Evolutionary conservation across 192 early-diverging fungal species (phyloP).

Genomic region (Coemansia sp.): DNA sequence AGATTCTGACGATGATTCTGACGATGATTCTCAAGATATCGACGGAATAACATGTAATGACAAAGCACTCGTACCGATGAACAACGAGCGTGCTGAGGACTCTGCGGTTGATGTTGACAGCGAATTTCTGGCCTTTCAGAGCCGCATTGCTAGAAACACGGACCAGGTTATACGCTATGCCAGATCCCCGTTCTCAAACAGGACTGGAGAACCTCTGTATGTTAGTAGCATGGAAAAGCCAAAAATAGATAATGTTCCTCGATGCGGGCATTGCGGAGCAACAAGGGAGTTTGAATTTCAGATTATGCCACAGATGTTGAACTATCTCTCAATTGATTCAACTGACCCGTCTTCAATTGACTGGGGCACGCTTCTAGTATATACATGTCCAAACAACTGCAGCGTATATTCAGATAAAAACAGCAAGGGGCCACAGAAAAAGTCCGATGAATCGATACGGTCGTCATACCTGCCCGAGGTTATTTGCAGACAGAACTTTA

Average conservation of each 20-base stretch:
- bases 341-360: slow-evolving; percentile 71
- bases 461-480: slow-evolving; percentile 65
- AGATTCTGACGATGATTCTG: slow-evolving; percentile 14
- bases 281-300: slow-evolving; percentile 90
- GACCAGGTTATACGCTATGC: slow-evolving; percentile 84
- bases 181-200: slow-evolving; percentile 35
- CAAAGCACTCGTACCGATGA: slow-evolving; percentile 28
- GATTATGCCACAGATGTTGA: slow-evolving; percentile 88
- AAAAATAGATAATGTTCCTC: slow-evolving; percentile 53
- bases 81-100: slow-evolving; percentile 60
- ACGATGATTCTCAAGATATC: slow-evolving; percentile 17
- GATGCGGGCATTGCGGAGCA: slow-evolving; percentile 73
- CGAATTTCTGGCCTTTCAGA: slow-evolving; percentile 89
- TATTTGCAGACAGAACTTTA: slow-evolving; percentile 79
- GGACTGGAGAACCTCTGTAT: slow-evolving; percentile 66
- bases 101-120: slow-evolving; percentile 83
- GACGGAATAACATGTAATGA: slow-evolving; percentile 17
- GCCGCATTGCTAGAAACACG: slow-evolving; percentile 69
- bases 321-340: slow-evolving; percentile 73
- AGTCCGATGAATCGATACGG: slow-evolving; percentile 27
- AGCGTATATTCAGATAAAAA: slow-evolving; percentile 1
- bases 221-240: slow-evolving; percentile 74
- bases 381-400: slow-evolving; percentile 85
- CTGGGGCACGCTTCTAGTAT: slow-evolving; percentile 88
- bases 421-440: neutral